A percentile compares a stretch with the other conserved stretches of the same genome.
phyloP scores from a whole-genome alignment of 2,329 filamentous ascomycete genomes.

The Sarocladium strictum region DNA sequence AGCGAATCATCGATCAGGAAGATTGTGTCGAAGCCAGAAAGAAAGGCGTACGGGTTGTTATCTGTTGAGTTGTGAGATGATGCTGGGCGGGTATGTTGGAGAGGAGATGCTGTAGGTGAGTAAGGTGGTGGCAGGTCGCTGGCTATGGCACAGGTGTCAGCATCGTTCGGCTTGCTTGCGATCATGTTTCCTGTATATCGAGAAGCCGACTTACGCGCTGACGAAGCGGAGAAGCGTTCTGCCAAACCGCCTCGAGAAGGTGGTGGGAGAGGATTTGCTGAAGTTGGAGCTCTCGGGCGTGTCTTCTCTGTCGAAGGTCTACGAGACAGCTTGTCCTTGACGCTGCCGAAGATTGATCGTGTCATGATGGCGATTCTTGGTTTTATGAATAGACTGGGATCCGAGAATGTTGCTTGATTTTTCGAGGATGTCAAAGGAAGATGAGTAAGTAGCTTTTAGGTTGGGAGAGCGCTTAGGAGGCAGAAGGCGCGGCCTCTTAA shows the following conservation, averaged over 20 bases:
- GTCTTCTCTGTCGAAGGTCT: background rate
- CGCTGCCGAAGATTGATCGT: slow-evolving; percentile 22
- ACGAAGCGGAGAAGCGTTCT: background rate
- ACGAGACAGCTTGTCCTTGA: slow-evolving; percentile 29
- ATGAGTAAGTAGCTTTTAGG: too few relatives aligned
- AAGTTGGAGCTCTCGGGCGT: slow-evolving; percentile 9
- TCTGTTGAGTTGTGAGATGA: slow-evolving; percentile 28
- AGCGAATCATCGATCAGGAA: slow-evolving; percentile 91
- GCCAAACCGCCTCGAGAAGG: background rate
- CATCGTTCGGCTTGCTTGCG: background rate
- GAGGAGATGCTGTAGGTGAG: slow-evolving; percentile 12
- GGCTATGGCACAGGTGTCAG: slow-evolving; percentile 11
- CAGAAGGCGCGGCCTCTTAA: background rate
- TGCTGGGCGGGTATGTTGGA: slow-evolving; percentile 8
- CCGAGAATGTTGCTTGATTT: background rate
- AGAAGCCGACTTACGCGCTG: background rate
- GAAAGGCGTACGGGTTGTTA: slow-evolving; percentile 70
- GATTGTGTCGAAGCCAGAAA: slow-evolving; percentile 75
- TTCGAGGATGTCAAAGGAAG: too few relatives aligned
- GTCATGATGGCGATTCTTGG: slow-evolving; percentile 14
- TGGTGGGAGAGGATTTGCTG: slow-evolving; percentile 13
- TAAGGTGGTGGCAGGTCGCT: slow-evolving; percentile 31
- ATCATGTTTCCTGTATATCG: background rate
- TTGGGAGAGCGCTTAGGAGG: background rate
- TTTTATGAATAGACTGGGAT: too few relatives aligned